A percentile compares a stretch with the other conserved stretches of the same genome.
phyloP scores from a whole-genome alignment of 2,329 filamentous ascomycete genomes.

The Colletotrichum endophyticum region DNA sequence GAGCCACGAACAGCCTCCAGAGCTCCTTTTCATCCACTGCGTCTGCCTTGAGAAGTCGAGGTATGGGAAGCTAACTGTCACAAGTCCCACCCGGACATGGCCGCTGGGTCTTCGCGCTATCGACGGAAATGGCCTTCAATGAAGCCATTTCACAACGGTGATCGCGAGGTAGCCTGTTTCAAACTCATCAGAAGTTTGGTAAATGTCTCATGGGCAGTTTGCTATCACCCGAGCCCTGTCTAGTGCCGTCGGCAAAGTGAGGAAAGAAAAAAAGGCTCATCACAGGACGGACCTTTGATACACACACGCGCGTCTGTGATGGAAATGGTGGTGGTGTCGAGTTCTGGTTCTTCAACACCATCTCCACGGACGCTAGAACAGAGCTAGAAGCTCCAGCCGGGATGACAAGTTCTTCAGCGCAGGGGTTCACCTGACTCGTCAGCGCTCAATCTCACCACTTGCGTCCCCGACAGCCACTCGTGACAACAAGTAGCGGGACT shows the following conservation, averaged over 20 bases:
- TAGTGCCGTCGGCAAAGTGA: neutral
- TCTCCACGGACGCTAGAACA: constrained; percentile 3
- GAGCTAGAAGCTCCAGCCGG: constrained; percentile 11
- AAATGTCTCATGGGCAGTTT: neutral
- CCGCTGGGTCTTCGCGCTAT: neutral
- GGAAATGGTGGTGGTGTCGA: neutral
- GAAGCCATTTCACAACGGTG: neutral
- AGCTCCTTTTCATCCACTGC: neutral
- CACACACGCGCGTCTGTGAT: neutral
- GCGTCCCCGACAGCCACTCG: neutral
- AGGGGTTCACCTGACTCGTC: constrained; percentile 14
- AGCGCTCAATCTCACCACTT: neutral
- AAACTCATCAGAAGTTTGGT: neutral
- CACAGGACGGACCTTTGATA: neutral
- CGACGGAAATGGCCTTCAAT: neutral
- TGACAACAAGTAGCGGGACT: neutral
- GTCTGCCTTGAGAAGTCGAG: neutral
- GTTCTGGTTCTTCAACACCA: neutral
- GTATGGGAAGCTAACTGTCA: neutral
- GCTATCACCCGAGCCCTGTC: neutral
- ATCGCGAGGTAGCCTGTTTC: neutral
- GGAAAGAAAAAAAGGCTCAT: neutral
- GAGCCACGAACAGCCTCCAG: neutral
- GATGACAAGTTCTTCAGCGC: constrained; percentile 1
- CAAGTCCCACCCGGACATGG: neutral